A percentile compares a stretch with the other conserved stretches of the same genome.
Evolutionary conservation across 2,329 filamentous ascomycete genomes (phyloP).

Genomic region (Emergomyces africanus): DNA sequence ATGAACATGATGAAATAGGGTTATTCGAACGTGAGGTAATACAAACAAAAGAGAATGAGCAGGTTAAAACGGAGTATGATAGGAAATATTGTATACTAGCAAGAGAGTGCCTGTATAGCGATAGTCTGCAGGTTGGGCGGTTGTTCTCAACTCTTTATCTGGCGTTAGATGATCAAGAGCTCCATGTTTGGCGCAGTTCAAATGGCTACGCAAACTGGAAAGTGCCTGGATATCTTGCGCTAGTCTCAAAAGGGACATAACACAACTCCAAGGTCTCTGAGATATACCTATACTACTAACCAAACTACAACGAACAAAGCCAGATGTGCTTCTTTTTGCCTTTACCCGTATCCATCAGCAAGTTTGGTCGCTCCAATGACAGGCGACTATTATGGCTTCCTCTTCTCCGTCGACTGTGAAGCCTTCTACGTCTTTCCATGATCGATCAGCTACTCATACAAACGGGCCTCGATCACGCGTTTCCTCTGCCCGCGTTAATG

Average conservation of each 20-base stretch:
- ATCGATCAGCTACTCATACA: constrained; percentile 27
- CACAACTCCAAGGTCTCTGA: neutral
- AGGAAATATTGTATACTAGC: neutral
- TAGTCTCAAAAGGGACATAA: constrained; percentile 12
- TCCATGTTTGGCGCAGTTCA: neutral
- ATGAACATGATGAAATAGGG: constrained; percentile 77
- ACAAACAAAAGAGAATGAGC: neutral
- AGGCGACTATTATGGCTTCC: constrained; percentile 15
- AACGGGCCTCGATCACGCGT: constrained; percentile 28
- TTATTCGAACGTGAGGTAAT: constrained; percentile 18
- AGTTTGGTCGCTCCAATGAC: constrained; percentile 6
- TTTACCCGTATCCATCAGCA: neutral
- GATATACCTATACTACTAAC: neutral
- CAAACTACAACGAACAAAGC: neutral
- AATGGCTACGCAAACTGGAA: constrained; percentile 10
- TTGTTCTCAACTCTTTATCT: neutral
- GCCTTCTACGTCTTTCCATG: constrained; percentile 29
- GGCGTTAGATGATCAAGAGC: neutral
- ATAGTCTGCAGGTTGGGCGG: neutral
- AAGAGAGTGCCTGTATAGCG: neutral
- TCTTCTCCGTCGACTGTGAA: constrained; percentile 14
- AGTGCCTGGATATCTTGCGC: constrained; percentile 11
- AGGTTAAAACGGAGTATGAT: neutral
- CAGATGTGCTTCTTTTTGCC: neutral
- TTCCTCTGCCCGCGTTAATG: constrained; percentile 27